Percentiles rank a stretch among this genome's conserved stretches.
phyloP scores from a whole-genome alignment of 345 rosid genomes.

The Brassica juncea region DNA sequence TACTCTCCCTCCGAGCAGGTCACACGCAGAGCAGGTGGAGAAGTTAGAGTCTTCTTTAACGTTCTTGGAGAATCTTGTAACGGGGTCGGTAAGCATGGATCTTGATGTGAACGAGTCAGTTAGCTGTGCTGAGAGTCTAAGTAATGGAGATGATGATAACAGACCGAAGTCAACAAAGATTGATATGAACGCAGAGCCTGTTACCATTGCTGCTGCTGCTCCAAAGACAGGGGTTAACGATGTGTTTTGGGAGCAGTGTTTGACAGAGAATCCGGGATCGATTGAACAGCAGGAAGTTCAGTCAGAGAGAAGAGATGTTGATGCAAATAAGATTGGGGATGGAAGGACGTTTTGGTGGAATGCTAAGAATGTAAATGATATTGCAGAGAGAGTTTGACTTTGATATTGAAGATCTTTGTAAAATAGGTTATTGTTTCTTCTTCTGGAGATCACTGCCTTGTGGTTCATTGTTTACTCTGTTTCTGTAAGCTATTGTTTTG shows the following conservation, averaged over 20 bases:
- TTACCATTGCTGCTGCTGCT: conserved; percentile 33
- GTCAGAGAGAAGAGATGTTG: conserved; percentile 68
- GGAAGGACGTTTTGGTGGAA: conserved; percentile 69
- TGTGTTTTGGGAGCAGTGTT: conserved; percentile 92
- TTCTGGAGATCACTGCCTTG: background rate
- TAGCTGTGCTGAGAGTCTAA: conserved; percentile 65
- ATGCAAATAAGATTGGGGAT: conserved; percentile 42
- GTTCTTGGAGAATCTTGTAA: conserved; percentile 67
- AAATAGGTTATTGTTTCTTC: background rate
- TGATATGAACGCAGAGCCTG: conserved; percentile 88
- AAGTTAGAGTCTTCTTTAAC: conserved; percentile 69
- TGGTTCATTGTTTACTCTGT: conserved; percentile 23
- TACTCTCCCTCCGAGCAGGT: conserved; percentile 15
- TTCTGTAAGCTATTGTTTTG: conserved; percentile 5
- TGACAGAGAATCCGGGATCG: conserved; percentile 94
- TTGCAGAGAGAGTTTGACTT: conserved; percentile 69
- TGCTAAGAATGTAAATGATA: conserved; percentile 62
- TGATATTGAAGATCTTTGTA: conserved; percentile 38
- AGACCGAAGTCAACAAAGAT: conserved; percentile 62
- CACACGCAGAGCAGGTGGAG: conserved; percentile 43
- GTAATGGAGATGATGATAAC: conserved; percentile 38
- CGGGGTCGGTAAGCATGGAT: conserved; percentile 46
- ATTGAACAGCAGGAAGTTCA: conserved; percentile 67
- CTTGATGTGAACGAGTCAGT: conserved; percentile 67
- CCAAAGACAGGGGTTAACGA: conserved; percentile 75